phyloP scores from a whole-genome alignment of 78 protist genomes.

The Dictyostelium firmibasis region DNA sequence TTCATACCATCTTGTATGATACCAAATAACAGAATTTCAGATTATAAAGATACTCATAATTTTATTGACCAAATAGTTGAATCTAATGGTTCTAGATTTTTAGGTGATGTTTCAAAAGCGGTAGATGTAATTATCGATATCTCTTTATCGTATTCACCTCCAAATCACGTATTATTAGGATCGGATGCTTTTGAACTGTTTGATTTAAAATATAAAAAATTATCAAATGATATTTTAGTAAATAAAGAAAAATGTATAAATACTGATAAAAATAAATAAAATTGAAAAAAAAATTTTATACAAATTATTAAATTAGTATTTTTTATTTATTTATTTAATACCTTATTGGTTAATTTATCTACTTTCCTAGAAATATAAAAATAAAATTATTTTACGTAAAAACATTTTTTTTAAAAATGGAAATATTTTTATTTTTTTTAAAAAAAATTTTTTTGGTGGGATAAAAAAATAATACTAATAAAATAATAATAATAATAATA shows the following conservation, averaged over 20 bases:
- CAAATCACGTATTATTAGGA: neutral
- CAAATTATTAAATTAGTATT: too few relatives aligned
- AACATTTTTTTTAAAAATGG: too few relatives aligned
- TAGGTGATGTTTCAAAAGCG: slow-evolving; percentile 11
- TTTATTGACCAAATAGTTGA: neutral
- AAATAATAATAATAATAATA: too few relatives aligned
- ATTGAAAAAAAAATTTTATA: too few relatives aligned
- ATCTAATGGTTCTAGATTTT: neutral
- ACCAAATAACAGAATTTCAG: neutral
- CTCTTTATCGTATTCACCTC: neutral
- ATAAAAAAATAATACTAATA: too few relatives aligned
- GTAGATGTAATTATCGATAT: neutral
- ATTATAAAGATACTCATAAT: neutral
- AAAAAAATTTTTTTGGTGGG: too few relatives aligned
- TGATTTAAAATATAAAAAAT: neutral
- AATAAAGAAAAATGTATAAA: neutral
- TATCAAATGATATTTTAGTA: neutral
- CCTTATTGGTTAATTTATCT: too few relatives aligned
- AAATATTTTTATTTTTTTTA: too few relatives aligned
- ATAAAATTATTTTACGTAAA: too few relatives aligned
- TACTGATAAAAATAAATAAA: neutral
- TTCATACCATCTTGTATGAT: neutral
- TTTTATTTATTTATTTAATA: too few relatives aligned
- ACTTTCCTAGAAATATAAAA: too few relatives aligned
- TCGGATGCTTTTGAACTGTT: neutral